Evolutionary conservation across 306 rosid genomes (phyloP).

Genomic region (Dalbergia oliveri): DNA sequence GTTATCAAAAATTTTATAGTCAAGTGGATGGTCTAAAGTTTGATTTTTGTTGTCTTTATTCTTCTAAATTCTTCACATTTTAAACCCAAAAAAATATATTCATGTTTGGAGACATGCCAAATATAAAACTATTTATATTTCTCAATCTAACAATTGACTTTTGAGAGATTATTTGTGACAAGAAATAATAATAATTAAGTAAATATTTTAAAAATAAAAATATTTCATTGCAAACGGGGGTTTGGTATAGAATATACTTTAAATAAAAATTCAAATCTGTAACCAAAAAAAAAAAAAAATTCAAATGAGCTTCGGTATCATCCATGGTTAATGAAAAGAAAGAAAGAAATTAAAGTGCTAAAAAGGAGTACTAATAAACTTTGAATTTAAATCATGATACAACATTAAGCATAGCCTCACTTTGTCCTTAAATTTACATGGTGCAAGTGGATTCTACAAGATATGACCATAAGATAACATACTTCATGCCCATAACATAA

Average conservation of each 20-base stretch:
- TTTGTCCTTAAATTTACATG: background rate
- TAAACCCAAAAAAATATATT: no score
- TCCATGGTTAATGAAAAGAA: background rate
- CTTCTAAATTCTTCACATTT: no score
- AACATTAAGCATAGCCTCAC: background rate
- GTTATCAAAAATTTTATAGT: no score
- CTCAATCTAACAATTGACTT: no score
- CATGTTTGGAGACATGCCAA: no score
- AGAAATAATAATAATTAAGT: background rate
- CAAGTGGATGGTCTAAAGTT: no score
- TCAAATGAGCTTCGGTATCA: background rate
- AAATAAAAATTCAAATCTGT: background rate
- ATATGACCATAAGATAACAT: constrained; percentile 29
- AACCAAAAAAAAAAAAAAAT: no score
- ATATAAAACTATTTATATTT: no score
- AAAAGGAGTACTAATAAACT: background rate
- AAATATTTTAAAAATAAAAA: background rate
- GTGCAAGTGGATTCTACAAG: constrained; percentile 26
- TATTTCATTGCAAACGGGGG: background rate
- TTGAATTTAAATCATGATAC: constrained; percentile 25
- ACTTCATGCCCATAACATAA: background rate
- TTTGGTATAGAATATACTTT: background rate
- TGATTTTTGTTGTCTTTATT: no score
- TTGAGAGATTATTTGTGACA: no score
- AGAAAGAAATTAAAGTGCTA: background rate